These are phyloP conservation scores for Perilla frutescens DNA, from an alignment of 257 asterid genomes.

Conservation along the genomic window DNA sequence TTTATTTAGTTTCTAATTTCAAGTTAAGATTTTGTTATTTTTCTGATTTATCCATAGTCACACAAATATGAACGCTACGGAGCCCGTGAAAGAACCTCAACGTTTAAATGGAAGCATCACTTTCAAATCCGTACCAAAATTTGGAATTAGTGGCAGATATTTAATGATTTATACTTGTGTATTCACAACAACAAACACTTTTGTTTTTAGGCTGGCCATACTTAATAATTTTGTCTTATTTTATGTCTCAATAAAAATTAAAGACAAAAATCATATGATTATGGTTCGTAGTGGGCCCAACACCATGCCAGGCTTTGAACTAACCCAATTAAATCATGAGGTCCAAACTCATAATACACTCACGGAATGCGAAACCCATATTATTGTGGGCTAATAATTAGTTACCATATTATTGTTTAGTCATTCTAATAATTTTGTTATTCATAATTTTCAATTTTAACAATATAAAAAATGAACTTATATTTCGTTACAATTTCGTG, in stretches of 20 bases:
- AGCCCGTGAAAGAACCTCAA: not conserved
- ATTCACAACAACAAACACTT: not conserved
- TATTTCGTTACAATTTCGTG: too few relatives aligned
- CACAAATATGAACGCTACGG: not conserved
- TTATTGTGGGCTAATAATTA: not conserved
- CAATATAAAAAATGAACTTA: too few relatives aligned
- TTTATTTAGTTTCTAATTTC: too few relatives aligned
- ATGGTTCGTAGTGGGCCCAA: not conserved
- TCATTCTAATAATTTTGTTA: too few relatives aligned
- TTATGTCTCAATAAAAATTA: not conserved
- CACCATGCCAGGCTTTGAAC: not conserved
- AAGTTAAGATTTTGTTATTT: too few relatives aligned
- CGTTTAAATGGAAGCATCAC: slow-evolving; percentile 28
- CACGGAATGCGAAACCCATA: not conserved
- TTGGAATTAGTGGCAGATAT: not conserved
- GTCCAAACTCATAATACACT: not conserved
- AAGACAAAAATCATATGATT: not conserved
- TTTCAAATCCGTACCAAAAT: slow-evolving; percentile 6
- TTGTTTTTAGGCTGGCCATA: not conserved
- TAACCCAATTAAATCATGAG: not conserved
- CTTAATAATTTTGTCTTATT: not conserved
- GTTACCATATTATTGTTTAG: too few relatives aligned
- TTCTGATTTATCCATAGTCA: not conserved
- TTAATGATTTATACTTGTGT: not conserved
- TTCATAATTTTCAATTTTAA: too few relatives aligned